Evolutionary conservation across 2,329 filamentous ascomycete species (phyloP), one percentile per base, ranked within the genome.

Genomic region (Ceratocystis harringtonii): DNA sequence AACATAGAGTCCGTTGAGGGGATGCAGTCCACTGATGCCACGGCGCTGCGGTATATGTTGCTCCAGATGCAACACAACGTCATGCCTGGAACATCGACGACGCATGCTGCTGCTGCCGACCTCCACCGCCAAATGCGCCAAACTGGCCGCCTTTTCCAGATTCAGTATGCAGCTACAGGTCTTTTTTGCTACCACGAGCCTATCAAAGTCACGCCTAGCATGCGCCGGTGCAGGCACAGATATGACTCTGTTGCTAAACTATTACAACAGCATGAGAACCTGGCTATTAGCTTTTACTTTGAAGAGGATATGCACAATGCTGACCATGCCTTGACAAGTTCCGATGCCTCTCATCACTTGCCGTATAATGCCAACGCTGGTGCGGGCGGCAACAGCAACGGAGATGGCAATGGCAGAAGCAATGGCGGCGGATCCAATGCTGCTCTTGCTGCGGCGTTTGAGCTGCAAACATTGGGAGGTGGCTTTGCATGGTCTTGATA

Each of bases 241-340:
- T 78, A 78, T 68, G 74, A 76, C 15, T 70, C 72, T 2, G 72
- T 74, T 2, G 71, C 74, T 7, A 70, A 72, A 48, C 73, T 78
- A 30, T 68, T 78, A 30, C 72, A 77, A 64, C 71, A 75, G 63
- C 74, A 77, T 61, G 72, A 73, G 12, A 74, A 73, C 7, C 72
- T 77, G 50, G 74, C 72, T 63, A 69, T 78, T 7, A 69, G 74
- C 10, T 72, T 75, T 2, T 78, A 78, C 67, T 78, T 77, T 66
- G 76, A 78, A 58, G 77, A 78, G 66, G 76, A 78, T 63, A 76
- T 77, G 68, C 77, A 78, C 58, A 75, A 72, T 2, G 71, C 72
- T 6, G 72, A 76, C 57, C 76, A 78, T 65, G 75, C 72, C 2
- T 55, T 63, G 65, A 30, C 19, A 22, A 22, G 45, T 45, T 48